phyloP scores from a whole-genome alignment of 306 rosid genomes.

The Betula pendula region DNA sequence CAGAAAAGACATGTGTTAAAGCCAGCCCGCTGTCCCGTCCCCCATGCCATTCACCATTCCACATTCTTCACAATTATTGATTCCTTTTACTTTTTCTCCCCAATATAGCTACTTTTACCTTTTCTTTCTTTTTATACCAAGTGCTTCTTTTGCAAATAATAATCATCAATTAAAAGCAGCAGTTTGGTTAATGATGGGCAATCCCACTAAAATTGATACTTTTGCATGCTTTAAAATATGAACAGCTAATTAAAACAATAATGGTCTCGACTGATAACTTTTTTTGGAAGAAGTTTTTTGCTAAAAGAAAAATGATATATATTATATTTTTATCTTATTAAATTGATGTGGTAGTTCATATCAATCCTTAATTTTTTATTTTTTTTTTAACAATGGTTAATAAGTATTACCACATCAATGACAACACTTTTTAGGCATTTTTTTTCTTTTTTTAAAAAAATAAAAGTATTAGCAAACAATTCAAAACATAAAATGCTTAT shows the following conservation, averaged over 20 bases:
- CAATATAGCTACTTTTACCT: slow-evolving; percentile 3
- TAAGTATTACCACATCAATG: too few species aligned
- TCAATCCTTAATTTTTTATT: too few species aligned
- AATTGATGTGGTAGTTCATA: too few species aligned
- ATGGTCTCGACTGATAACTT: too few species aligned
- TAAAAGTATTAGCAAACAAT: too few species aligned
- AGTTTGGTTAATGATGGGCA: slow-evolving; percentile 2
- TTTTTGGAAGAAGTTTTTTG: too few species aligned
- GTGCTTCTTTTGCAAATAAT: not conserved
- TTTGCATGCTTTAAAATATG: not conserved
- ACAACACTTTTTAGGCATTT: too few species aligned
- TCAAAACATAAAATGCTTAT: too few species aligned
- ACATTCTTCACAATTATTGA: slow-evolving; percentile 25
- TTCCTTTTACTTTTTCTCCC: slow-evolving; percentile 22
- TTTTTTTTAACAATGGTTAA: too few species aligned
- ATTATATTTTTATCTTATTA: too few species aligned
- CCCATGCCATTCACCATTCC: not conserved
- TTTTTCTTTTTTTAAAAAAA: too few species aligned
- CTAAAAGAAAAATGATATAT: too few species aligned
- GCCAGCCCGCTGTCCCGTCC: slow-evolving; percentile 5
- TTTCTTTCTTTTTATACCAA: slow-evolving; percentile 14
- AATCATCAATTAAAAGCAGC: not conserved
- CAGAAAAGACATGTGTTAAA: slow-evolving; percentile 33
- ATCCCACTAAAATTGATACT: not conserved
- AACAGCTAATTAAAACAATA: not conserved